phyloP scores from a whole-genome alignment of 2,329 filamentous ascomycete species.

The Nemania sp. region DNA sequence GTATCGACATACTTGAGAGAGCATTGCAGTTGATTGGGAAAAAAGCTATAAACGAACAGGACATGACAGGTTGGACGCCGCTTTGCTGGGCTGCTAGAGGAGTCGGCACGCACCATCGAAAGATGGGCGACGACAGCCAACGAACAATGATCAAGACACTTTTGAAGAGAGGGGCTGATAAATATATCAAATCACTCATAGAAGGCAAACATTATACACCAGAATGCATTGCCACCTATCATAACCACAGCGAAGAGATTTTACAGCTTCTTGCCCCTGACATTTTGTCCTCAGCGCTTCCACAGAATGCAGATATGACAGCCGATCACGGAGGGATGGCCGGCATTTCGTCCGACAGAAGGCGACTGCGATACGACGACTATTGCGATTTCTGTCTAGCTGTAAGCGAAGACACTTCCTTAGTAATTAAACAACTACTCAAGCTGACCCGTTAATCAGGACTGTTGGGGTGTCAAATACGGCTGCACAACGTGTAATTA shows the following conservation, averaged over 20 bases:
- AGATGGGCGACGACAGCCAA: background rate
- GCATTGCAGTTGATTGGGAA: background rate
- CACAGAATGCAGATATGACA: too few relatives aligned
- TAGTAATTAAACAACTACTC: too few relatives aligned
- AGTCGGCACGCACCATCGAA: background rate
- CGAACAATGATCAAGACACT: background rate
- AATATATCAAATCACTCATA: background rate
- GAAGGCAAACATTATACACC: background rate
- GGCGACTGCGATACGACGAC: background rate
- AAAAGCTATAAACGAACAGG: constrained; percentile 11
- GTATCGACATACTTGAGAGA: background rate
- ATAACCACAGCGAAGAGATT: background rate
- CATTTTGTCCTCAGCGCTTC: background rate
- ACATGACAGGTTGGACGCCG: constrained; percentile 17
- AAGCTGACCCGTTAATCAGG: background rate
- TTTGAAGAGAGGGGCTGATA: background rate
- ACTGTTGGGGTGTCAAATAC: background rate
- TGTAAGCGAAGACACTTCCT: background rate
- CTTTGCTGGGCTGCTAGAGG: constrained; percentile 17
- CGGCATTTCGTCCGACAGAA: background rate
- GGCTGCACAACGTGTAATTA: background rate
- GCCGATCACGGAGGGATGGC: too few relatives aligned
- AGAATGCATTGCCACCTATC: background rate
- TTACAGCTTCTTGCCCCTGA: background rate
- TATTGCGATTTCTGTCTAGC: background rate